phyloP scores from a whole-genome alignment of 768 basidiomycete genomes.

The Calocybe indica region DNA sequence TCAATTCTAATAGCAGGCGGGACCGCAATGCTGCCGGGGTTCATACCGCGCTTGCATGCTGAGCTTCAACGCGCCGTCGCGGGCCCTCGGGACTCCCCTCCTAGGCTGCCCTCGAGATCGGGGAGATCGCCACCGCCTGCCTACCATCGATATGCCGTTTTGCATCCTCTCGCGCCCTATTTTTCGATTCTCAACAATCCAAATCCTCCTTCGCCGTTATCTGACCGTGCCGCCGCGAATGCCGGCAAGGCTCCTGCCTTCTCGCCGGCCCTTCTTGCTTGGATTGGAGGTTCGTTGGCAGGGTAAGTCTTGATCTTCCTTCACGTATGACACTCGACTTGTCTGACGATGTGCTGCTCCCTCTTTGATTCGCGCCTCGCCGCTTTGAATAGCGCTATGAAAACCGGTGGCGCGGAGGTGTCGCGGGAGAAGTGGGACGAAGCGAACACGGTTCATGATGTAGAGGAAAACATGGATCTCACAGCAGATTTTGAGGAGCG shows the following conservation, averaged over 20 bases:
- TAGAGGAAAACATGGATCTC: constrained; percentile 33
- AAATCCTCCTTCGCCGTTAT: constrained; percentile 43
- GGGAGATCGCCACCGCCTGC: constrained; percentile 35
- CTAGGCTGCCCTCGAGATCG: constrained; percentile 29
- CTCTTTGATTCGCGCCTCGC: constrained; percentile 3
- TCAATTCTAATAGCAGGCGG: constrained; percentile 87
- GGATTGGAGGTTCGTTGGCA: constrained; percentile 92
- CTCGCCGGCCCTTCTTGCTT: constrained; percentile 71
- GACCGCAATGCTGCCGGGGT: constrained; percentile 87
- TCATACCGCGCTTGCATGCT: constrained; percentile 81
- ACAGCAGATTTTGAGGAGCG: constrained; percentile 27
- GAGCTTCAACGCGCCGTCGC: constrained; percentile 66
- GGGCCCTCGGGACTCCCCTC: constrained; percentile 19
- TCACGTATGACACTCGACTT: background rate
- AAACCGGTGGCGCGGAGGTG: constrained; percentile 82
- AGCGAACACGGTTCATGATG: constrained; percentile 40
- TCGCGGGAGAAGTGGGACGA: constrained; percentile 86
- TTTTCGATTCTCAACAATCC: constrained; percentile 88
- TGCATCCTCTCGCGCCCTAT: constrained; percentile 66
- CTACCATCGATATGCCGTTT: constrained; percentile 70
- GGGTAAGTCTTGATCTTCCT: constrained; percentile 51
- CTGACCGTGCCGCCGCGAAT: constrained; percentile 49
- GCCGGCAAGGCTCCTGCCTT: constrained; percentile 88
- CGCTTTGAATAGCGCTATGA: constrained; percentile 53
- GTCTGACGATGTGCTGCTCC: background rate